Evolutionary conservation across 768 basidiomycete genomes (phyloP), one percentile per base, ranked within the genome.

Genomic region (Rickenella mellea): DNA sequence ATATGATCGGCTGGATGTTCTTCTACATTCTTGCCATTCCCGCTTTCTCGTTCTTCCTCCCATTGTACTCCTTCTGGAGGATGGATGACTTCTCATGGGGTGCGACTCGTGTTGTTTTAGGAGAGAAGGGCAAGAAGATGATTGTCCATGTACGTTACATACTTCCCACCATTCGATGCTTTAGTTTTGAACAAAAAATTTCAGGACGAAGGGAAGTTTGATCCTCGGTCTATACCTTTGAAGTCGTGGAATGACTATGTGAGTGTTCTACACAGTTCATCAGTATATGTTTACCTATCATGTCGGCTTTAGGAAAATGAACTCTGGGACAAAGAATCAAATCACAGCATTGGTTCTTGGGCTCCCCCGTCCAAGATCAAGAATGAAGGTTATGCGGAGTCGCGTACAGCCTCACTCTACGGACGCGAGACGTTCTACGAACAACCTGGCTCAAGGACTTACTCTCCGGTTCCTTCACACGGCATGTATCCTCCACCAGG

Each of bases 31-130:
- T 92, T 27, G 92, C 94, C 43, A 87, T 97, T 49, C 93, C 93
- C 3, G 75, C 79, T 31, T 96, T 94, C 67, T 91, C 90, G 6
- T 87, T 96, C 73, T 73, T 88, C 67, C 75, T 97, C 21, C 93
- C 91, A 4, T 67, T 96, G 10, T 93, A 91, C 60, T 92, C 90
- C 5, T 94, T 97, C 81, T 98, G 92, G 93, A 73, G 69, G 50
- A 96, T 97, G 92, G 93, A 94, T 60, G 91, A 94, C 62, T 96
- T 94, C 76, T 89, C 85, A 0, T 92, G 91, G 90, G 92, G 91
- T 74, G 71, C 74, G 20, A 94, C 92, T 1, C 86, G 89, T 76
- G 58, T 93, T 46, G 92, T 99, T 10, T 64, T 96, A 48, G 92
- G 93, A 49, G 94, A 98, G 63, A 74, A 81, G 24, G 94, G 94